Evolutionary conservation across 441 rosid species (phyloP).

Genomic region (Mallotus japonicus): DNA sequence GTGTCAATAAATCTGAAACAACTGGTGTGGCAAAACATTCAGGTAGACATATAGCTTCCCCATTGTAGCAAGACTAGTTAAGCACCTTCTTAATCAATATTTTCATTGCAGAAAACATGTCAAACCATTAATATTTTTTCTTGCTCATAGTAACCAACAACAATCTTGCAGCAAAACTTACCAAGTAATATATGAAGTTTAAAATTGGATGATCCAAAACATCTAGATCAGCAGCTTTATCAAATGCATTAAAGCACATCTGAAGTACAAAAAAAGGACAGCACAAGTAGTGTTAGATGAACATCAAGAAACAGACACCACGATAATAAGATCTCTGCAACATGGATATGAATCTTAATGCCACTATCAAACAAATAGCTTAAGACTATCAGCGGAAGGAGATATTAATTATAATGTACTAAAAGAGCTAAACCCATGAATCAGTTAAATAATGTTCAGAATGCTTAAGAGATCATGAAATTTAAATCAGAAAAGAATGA

Average conservation of each 20-base stretch:
- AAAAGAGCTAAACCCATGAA: neutral
- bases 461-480: neutral
- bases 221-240: conserved; percentile 72
- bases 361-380: neutral
- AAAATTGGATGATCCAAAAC: conserved; percentile 81
- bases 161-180: conserved; percentile 34
- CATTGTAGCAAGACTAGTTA: neutral
- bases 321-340: neutral
- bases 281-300: conserved; percentile 14
- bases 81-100: no score
- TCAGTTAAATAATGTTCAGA: neutral
- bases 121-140: conserved; percentile 1
- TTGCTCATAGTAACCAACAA: neutral
- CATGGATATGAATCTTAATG: neutral
- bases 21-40: neutral
- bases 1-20: neutral
- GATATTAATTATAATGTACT: no score
- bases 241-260: conserved; percentile 87
- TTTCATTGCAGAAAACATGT: neutral
- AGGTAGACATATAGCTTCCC: neutral
- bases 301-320: neutral
- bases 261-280: conserved; percentile 28
- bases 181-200: conserved; percentile 79
- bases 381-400: neutral
- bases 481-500: conserved; percentile 1